Percentiles rank a stretch among this genome's conserved stretches.
Conservation (phyloP, 2,329 filamentous ascomycete species). For the Sphaceloma murrayae region DNA sequence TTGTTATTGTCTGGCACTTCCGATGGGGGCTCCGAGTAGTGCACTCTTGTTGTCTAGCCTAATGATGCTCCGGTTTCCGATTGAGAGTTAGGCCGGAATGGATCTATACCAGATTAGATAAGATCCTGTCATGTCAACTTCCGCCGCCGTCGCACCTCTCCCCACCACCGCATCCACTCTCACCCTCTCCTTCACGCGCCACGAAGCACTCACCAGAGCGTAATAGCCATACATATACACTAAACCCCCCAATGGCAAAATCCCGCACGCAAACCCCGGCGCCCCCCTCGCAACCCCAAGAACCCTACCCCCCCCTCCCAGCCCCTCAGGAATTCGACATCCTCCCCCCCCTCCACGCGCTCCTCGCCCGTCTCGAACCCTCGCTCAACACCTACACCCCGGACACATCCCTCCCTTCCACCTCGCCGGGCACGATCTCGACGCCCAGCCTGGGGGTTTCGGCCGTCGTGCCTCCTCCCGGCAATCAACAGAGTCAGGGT, state of each 20-base stretch:
- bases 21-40: too few relatives aligned
- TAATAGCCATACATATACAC: not conserved
- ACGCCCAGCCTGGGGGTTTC: too few relatives aligned
- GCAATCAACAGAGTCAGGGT: too few relatives aligned
- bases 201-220: not conserved
- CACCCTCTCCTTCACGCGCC: not conserved
- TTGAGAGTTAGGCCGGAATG: not conserved
- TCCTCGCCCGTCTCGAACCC: conserved; percentile 58
- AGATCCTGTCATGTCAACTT: too few relatives aligned
- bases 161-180: not conserved
- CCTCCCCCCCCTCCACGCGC: conserved; percentile 67
- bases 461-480: too few relatives aligned
- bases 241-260: not conserved
- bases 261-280: conserved; percentile 14
- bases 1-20: too few relatives aligned
- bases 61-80: too few relatives aligned
- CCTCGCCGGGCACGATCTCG: conserved; percentile 2
- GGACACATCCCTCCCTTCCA: conserved; percentile 6
- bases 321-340: conserved; percentile 77
- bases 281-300: not conserved
- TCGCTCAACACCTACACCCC: conserved; percentile 16
- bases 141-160: too few relatives aligned
- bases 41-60: not conserved
- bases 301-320: conserved; percentile 52
- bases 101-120: conserved; percentile 14